These are phyloP conservation scores for Rehmannia glutinosa DNA, from an alignment of 257 asterid species.

Conservation along the genomic window DNA sequence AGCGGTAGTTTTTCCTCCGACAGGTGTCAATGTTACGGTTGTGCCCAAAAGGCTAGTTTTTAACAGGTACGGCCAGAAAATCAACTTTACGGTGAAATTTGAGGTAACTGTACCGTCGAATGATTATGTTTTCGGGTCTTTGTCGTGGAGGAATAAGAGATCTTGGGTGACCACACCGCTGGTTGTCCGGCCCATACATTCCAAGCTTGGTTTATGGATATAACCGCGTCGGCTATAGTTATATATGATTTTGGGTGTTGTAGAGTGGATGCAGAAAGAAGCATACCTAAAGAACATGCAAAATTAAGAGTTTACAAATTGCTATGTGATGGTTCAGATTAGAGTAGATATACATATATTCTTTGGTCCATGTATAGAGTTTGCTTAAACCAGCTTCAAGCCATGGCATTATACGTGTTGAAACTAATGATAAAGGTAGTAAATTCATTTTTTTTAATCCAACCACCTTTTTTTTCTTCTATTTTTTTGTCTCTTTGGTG, in stretches of 20 bases:
- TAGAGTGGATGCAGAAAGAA: neutral
- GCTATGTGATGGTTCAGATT: no score
- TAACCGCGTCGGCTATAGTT: neutral
- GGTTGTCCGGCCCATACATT: conserved; percentile 45
- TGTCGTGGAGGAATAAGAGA: conserved; percentile 71
- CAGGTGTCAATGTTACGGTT: conserved; percentile 62
- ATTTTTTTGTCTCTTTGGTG: no score
- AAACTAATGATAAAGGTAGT: no score
- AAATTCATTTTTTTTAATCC: no score
- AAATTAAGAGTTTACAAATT: neutral
- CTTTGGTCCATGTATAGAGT: neutral
- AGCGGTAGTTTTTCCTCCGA: conserved; percentile 62
- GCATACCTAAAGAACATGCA: neutral
- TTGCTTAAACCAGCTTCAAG: neutral
- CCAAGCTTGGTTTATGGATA: conserved; percentile 35
- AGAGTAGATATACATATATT: no score
- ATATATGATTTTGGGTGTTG: neutral
- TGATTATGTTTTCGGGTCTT: conserved; percentile 75
- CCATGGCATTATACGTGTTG: neutral
- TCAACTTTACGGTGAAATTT: conserved; percentile 57
- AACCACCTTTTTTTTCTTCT: no score
- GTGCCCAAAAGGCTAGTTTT: conserved; percentile 58
- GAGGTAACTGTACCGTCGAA: conserved; percentile 51
- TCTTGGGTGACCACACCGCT: conserved; percentile 68
- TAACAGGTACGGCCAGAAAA: conserved; percentile 52